Base-by-base conservation (phyloP, 2,329 filamentous ascomycete species). In the Talaromyces sp. region DNA sequence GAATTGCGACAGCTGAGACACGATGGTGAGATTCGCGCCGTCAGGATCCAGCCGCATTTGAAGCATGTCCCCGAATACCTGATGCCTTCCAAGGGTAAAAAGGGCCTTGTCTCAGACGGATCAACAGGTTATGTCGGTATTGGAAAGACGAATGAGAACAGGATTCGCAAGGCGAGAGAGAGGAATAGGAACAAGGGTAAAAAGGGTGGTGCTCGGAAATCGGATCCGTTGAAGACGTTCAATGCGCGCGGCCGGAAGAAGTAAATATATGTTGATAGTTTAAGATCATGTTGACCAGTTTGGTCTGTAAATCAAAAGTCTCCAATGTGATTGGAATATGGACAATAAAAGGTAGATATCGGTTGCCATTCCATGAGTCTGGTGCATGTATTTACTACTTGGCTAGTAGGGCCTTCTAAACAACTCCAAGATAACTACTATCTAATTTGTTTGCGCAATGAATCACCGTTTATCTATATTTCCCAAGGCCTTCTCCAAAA, bases 61-160 rank as follows among this genome's bases (percentile, higher is more conserved):
- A 96, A 91, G 77, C 91, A 97, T 73, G 90, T 99, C 1, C 95
- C 95, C 0, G 93, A 97, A 53, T 99, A 99, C 72, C 78, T 99
- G 56, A 80, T 99, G 68, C 95, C 95, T 78, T 83, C 75, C 71
- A 92, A 85, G 70, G 88, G 88, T 49, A 89, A 86, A 73, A 88
- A 89, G 69, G 87, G 83, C 0, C 55, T 62, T n/a, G 77, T 91
- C 58, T 84, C 83, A 35, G 78, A 82, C 14, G 83, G 84, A 27
- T 83, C 90, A 61, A 81, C 92, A 58, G 91, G 91, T 1, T 95
- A 91, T 69, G 91, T 96, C 35, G 86, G 89, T 0, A 80, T 87
- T 62, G 77, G 76, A 62, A 84, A 82, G 70, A 67, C 68, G 35
- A 77, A 68, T 62, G 78, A 77, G 67, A 84, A 82, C 68, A 75